Base-by-base conservation (phyloP, 106 monocot species). In the Allium fistulosum region DNA sequence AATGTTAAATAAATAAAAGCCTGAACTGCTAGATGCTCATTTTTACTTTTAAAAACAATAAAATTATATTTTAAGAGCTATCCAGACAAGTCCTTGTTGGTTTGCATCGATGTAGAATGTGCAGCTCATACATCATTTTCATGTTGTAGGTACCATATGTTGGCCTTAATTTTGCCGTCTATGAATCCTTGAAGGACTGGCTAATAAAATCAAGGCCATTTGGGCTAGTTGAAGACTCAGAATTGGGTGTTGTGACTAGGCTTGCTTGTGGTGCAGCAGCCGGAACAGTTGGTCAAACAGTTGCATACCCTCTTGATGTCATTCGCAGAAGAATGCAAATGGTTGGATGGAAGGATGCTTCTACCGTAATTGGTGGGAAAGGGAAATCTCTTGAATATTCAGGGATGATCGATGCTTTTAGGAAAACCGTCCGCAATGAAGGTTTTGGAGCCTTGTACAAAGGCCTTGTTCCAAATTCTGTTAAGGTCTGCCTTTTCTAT, bases 311-410 rank as follows among this genome's bases (percentile, higher is more conserved):
- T 22, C 86, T 94, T 8, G 93, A 94, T 74, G 93, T 94, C 17
- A 87, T 94, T 58, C 64, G 89, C 8, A 81, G 93, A 69, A 81
- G 89, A 65, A 94, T 94, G 93, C 93, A 94, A 49, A 94, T 94
- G 93, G 81, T 77, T 17, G 93, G 93, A 5, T 94, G 93, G 93
- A 94, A 82, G 66, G 83, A 84, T 78, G 93, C 89, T 71, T 74
- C 86, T 65, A 62, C 79, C 2, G 66, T 94, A 65, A 52, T 94
- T 4, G 76, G 77, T 26, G 86, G 83, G 6, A 61, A 89, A 37
- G 86, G 81, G 10, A 75, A 67, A 46, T 58, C 78, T 9, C 58
- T 94, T 51, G 80, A 86, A 63, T 94, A 94, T 51, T 79, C 81
- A 10, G 93, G 93, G 46, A 94, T 94, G 93, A 69, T 90, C 26